Percentiles rank a stretch among this genome's conserved stretches.
phyloP scores from a whole-genome alignment of 2,329 filamentous ascomycete species.

The Chaetothyriales sp. region DNA sequence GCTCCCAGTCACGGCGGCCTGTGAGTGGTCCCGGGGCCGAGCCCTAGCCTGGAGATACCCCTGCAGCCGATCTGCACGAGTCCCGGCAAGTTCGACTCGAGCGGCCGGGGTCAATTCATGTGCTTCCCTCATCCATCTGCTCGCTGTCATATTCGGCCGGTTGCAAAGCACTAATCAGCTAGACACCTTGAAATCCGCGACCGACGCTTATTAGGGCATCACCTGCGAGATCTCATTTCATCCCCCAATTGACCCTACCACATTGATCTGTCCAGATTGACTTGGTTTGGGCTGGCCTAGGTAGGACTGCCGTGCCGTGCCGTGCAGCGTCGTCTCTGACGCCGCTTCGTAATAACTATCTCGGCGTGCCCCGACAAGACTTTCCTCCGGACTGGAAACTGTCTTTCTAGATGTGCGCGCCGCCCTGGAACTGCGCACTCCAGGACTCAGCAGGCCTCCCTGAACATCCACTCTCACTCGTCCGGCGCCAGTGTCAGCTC shows the following conservation, averaged over 20 bases:
- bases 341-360: not conserved
- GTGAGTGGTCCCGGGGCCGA: not conserved
- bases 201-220: not conserved
- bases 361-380: not conserved
- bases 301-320: not conserved
- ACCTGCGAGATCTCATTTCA: not conserved
- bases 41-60: not conserved
- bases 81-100: not conserved
- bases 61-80: not conserved
- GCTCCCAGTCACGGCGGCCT: too few species aligned
- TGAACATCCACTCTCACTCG: not conserved
- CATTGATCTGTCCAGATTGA: not conserved
- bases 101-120: not conserved
- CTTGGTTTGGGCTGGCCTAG: not conserved
- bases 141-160: not conserved
- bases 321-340: not conserved
- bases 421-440: not conserved
- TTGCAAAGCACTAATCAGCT: not conserved
- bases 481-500: not conserved
- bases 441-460: not conserved
- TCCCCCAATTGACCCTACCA: not conserved
- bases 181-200: not conserved
- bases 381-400: not conserved
- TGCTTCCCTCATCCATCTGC: not conserved
- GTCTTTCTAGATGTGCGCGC: not conserved